A percentile compares a stretch with the other conserved stretches of the same genome.
These are phyloP conservation scores for Geotrichum klebahnii DNA, from an alignment of 1,139 yeast genomes.

Conservation along the genomic window DNA sequence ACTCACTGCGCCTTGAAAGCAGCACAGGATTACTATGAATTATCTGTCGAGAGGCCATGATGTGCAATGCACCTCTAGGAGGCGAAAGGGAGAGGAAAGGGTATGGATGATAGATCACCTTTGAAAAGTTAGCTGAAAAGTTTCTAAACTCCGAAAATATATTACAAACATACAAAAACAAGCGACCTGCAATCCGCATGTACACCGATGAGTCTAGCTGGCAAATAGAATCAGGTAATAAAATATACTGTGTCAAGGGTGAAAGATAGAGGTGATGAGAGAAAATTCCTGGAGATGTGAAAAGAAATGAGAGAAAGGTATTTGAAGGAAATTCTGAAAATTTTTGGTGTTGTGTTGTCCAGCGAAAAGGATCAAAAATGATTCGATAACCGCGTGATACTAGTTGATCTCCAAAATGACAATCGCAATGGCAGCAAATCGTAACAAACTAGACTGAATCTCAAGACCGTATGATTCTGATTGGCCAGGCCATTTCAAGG, in stretches of 20 bases:
- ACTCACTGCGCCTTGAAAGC: constrained; percentile 15
- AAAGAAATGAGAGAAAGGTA: neutral
- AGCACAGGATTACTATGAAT: constrained; percentile 17
- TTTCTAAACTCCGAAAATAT: neutral
- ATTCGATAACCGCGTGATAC: too few relatives aligned
- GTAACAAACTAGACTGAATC: too few relatives aligned
- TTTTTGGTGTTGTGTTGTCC: constrained; percentile 2
- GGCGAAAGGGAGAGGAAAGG: neutral
- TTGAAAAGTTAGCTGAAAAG: neutral
- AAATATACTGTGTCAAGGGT: neutral
- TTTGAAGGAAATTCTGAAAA: neutral
- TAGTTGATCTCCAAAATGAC: too few relatives aligned
- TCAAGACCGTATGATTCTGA: too few relatives aligned
- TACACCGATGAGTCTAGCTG: neutral
- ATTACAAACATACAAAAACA: neutral
- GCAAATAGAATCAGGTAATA: neutral
- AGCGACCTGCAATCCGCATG: neutral
- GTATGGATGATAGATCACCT: neutral
- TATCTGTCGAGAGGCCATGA: constrained; percentile 21
- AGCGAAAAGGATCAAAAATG: neutral
- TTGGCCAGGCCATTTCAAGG: too few relatives aligned
- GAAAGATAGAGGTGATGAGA: neutral
- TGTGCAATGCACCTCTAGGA: constrained; percentile 16
- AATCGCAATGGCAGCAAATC: too few relatives aligned
- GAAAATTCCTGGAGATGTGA: neutral